Conservation (phyloP, 768 basidiomycete species). For the Boletus pseudo-olivaceus region DNA sequence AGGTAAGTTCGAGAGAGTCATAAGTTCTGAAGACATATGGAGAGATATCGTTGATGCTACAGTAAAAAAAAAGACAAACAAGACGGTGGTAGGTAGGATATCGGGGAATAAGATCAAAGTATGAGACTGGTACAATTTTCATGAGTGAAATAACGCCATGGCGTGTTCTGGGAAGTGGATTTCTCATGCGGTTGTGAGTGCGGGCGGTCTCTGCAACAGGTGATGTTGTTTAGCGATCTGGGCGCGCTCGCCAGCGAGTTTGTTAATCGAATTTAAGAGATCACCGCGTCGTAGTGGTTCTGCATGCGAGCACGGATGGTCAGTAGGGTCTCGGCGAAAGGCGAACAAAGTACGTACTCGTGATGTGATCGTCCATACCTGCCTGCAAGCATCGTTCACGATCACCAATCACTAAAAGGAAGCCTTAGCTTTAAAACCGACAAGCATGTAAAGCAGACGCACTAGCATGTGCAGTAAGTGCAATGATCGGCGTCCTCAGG, state of each 20-base stretch:
- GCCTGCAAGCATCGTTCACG: slow-evolving; percentile 71
- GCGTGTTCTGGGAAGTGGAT: slow-evolving; percentile 1
- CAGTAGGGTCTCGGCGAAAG: background rate
- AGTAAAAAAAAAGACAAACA: slow-evolving; percentile 1
- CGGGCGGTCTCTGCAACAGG: slow-evolving; percentile 31
- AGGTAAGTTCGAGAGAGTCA: background rate
- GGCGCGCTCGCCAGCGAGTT: slow-evolving; percentile 67
- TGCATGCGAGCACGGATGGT: slow-evolving; percentile 24
- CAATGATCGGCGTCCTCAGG: slow-evolving; percentile 85
- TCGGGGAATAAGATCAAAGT: slow-evolving; percentile 3
- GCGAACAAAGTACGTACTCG: slow-evolving; percentile 48
- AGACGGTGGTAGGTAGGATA: slow-evolving; percentile 9
- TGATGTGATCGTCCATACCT: slow-evolving; percentile 83
- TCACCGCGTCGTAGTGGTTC: slow-evolving; percentile 80
- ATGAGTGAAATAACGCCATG: background rate
- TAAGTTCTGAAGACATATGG: background rate
- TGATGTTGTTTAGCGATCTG: slow-evolving; percentile 31
- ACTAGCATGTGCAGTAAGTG: slow-evolving; percentile 97
- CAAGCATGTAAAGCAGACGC: slow-evolving; percentile 33
- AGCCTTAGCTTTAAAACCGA: slow-evolving; percentile 6
- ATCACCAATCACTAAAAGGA: slow-evolving; percentile 76
- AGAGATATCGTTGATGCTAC: slow-evolving; percentile 12
- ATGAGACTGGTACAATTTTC: background rate
- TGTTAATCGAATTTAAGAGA: slow-evolving; percentile 77
- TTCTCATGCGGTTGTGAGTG: slow-evolving; percentile 24